These are phyloP conservation scores for Sporisorium iseilematis-ciliati DNA, from an alignment of 1,284 basidiomycete species.

Conservation along the genomic window DNA sequence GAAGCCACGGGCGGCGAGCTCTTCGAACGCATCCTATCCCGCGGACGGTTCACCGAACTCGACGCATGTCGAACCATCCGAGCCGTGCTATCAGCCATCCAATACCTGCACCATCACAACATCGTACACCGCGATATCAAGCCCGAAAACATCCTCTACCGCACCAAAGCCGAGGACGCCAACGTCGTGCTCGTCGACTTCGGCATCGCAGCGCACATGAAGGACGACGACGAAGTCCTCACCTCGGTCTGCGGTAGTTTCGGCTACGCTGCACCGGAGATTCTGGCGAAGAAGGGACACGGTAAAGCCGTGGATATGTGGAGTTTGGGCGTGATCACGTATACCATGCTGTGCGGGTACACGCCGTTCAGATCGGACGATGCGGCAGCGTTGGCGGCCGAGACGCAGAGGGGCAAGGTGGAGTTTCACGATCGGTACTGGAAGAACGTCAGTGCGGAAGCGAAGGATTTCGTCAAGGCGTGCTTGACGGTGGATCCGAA, in stretches of 20 bases:
- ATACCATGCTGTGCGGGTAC: constrained; percentile 72
- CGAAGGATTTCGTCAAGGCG: constrained; percentile 84
- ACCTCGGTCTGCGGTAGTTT: constrained; percentile 87
- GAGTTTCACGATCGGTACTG: constrained; percentile 89
- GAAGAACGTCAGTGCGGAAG: constrained; percentile 83
- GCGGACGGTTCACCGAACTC: constrained; percentile 67
- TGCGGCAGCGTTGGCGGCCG: constrained; percentile 79
- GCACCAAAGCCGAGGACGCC: constrained; percentile 77
- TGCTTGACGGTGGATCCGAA: constrained; percentile 82
- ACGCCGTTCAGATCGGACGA: constrained; percentile 88
- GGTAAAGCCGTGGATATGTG: constrained; percentile 93
- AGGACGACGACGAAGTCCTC: constrained; percentile 78
- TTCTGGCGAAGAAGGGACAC: constrained; percentile 84
- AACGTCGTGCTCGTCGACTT: constrained; percentile 78
- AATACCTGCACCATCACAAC: constrained; percentile 67
- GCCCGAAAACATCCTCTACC: constrained; percentile 91
- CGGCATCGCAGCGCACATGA: constrained; percentile 76
- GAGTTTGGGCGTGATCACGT: constrained; percentile 93
- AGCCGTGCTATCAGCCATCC: constrained; percentile 63
- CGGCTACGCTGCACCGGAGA: constrained; percentile 90
- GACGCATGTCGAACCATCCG: constrained; percentile 67
- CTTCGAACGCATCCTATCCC: constrained; percentile 68
- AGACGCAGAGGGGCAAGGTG: constrained; percentile 84
- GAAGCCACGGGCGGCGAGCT: constrained; percentile 70
- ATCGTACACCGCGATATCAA: constrained; percentile 69